These are phyloP conservation scores for Pichia sporocuriosa DNA, from an alignment of 805 yeast genomes.

Conservation along the genomic window DNA sequence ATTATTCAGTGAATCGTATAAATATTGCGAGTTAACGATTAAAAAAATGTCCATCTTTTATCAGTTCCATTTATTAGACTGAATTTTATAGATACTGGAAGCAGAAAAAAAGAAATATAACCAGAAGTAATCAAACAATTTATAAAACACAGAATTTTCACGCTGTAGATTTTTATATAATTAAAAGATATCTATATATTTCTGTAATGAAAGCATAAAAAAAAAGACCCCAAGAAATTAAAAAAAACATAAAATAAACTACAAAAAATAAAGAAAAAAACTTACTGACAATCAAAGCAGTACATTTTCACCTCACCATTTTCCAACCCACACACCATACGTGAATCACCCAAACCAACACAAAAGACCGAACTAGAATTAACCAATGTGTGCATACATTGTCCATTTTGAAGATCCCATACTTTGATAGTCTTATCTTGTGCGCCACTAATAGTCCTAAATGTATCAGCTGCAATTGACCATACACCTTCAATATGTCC, in stretches of 20 bases:
- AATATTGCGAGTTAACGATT: no score
- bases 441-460: slow-evolving; percentile 89
- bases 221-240: background rate
- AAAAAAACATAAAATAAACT: background rate
- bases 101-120: no score
- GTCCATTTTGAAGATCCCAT: slow-evolving; percentile 95
- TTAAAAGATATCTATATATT: background rate
- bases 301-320: slow-evolving; percentile 81
- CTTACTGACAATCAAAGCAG: slow-evolving; percentile 48
- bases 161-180: background rate
- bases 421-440: slow-evolving; percentile 86
- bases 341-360: slow-evolving; percentile 83
- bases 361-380: slow-evolving; percentile 57
- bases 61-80: no score
- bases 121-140: no score
- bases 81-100: no score
- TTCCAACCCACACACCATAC: slow-evolving; percentile 86
- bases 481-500: slow-evolving; percentile 99
- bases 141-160: no score
- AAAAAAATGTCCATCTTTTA: no score
- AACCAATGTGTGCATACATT: slow-evolving; percentile 87
- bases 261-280: background rate
- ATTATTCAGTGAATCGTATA: no score
- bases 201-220: slow-evolving; percentile 1
- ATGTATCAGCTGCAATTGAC: slow-evolving; percentile 94